Conservation (phyloP, 768 basidiomycete genomes). For the Mycena rosella region DNA sequence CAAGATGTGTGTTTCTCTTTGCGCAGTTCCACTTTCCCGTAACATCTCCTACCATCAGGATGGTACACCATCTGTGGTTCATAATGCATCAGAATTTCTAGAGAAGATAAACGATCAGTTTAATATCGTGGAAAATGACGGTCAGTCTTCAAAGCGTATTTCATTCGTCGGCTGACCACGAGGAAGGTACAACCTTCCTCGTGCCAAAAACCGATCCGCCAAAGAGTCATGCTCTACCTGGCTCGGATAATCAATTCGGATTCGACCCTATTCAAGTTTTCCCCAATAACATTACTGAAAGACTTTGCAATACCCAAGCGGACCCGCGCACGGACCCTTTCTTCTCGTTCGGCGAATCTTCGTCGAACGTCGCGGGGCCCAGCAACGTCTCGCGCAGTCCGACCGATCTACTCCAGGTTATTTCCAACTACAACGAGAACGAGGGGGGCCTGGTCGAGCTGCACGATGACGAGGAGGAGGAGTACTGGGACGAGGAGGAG, state of each 20-base stretch:
- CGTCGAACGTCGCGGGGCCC: slow-evolving; percentile 33
- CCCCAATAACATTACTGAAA: no score
- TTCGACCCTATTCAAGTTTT: no score
- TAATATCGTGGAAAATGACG: neutral
- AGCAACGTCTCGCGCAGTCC: slow-evolving; percentile 39
- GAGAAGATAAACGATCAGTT: neutral
- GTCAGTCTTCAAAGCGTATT: neutral
- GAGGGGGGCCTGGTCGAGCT: slow-evolving; percentile 52
- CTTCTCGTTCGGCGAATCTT: slow-evolving; percentile 35
- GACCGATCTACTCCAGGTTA: slow-evolving; percentile 45
- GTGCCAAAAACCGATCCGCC: neutral
- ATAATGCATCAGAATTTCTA: neutral
- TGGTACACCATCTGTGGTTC: neutral
- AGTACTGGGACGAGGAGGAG: slow-evolving; percentile 70
- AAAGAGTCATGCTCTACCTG: neutral
- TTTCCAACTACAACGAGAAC: slow-evolving; percentile 47
- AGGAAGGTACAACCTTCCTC: neutral
- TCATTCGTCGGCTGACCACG: neutral
- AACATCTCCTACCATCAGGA: neutral
- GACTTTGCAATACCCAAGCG: no score
- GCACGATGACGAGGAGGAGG: slow-evolving; percentile 62
- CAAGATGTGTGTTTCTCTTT: neutral
- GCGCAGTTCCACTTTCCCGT: neutral
- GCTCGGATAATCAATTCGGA: no score
- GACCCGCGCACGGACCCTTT: slow-evolving; percentile 33